phyloP scores from a whole-genome alignment of 495 filamentous ascomycete genomes.

The Penicillium atrosanguineum region DNA sequence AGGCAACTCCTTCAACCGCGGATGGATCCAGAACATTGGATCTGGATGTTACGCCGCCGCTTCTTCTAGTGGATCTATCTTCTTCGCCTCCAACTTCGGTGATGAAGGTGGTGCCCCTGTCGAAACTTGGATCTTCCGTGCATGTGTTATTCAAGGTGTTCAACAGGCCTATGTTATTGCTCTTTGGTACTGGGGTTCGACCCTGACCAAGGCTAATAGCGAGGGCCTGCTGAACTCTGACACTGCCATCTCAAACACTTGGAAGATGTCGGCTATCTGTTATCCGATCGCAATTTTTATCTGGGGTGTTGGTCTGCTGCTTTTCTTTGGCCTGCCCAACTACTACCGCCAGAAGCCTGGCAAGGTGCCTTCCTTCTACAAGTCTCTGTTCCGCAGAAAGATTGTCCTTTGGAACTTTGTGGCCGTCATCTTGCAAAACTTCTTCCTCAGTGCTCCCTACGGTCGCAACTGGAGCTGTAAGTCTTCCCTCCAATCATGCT shows the following conservation, averaged over 20 bases:
- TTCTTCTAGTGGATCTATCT: slow-evolving; percentile 48
- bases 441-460: slow-evolving; percentile 49
- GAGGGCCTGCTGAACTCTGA: slow-evolving; percentile 32
- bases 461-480: slow-evolving; percentile 49
- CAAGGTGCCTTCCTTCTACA: slow-evolving; percentile 58
- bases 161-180: slow-evolving; percentile 50
- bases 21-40: slow-evolving; percentile 49
- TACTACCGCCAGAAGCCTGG: slow-evolving; percentile 62
- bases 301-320: slow-evolving; percentile 36
- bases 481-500: slow-evolving; percentile 3
- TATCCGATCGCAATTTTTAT: slow-evolving; percentile 41
- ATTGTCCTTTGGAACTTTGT: slow-evolving; percentile 49
- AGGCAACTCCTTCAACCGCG: slow-evolving; percentile 36
- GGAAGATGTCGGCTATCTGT: slow-evolving; percentile 50
- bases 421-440: slow-evolving; percentile 47
- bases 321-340: slow-evolving; percentile 44
- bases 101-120: slow-evolving; percentile 49
- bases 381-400: slow-evolving; percentile 43
- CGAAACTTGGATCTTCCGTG: slow-evolving; percentile 49
- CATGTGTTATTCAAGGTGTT: slow-evolving; percentile 48
- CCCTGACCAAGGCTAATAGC: slow-evolving; percentile 32
- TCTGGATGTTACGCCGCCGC: slow-evolving; percentile 46
- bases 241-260: slow-evolving; percentile 36
- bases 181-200: slow-evolving; percentile 51
- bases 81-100: slow-evolving; percentile 52